Evolutionary conservation across 768 basidiomycete species (phyloP), one percentile per base, ranked within the genome.

Genomic region (Jaapia argillacea): DNA sequence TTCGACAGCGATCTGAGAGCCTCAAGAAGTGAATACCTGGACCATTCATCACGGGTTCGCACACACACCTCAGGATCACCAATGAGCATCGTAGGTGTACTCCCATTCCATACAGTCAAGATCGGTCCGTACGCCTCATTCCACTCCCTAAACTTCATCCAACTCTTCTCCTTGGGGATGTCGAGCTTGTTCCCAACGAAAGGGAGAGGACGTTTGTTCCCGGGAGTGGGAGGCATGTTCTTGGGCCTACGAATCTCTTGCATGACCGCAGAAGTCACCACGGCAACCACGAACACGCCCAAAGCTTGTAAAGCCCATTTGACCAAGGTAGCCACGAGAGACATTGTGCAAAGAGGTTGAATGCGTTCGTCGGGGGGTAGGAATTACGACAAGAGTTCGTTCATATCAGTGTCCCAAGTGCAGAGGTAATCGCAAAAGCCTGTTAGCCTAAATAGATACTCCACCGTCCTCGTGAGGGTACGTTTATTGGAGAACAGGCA

Each of bases 101-200:
- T 36, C 6, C 50, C 50, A 38, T 49, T 54, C 51, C 51, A 54
- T 7, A 54, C 37, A 2, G 52, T 47, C 27, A 47, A 35, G 16
- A 51, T 37, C 21, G 51, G 51, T 10, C 43, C 43, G 24, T 54
- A 51, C 16, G 41, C 28, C 31, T 54, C 40, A 27, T 42, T 41
- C 48, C 51, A 48, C 26, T 50, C 40, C 22, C 42, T 41, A 16
- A 52, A 47, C 24, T 13, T 23, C 13, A 53, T 46, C 52, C 52
- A 53, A 21, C 46, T 47, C 38, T 48, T 48, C 36, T 42, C 46
- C 36, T 50, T 48, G 24, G 50, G 43, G 23, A 48, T 42, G 18
- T 48, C 47, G 27, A 48, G 39, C n/a, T 25, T 45, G 25, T 51
- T 43, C 5, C 47, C 47, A 7, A 48, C 13, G 18, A 48, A 40